phyloP scores from a whole-genome alignment of 352 stramenopile species.

The Phytopythium vexans region DNA sequence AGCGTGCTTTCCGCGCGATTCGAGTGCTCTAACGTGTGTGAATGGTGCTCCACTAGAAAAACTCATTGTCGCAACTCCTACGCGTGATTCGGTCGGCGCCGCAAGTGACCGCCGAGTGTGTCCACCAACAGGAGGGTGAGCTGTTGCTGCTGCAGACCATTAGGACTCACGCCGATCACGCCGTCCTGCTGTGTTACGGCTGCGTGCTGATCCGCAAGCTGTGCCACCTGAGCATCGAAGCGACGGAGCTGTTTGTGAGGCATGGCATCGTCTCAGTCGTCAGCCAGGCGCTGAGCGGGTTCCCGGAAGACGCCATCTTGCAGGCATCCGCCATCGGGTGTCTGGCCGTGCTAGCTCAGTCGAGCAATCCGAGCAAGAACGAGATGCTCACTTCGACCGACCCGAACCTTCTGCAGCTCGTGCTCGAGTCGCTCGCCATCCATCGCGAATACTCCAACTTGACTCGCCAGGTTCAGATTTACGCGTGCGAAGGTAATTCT shows the following conservation, averaged over 20 bases:
- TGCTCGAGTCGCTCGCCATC: constrained; percentile 43
- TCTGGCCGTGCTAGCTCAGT: constrained; percentile 54
- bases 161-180: constrained; percentile 47
- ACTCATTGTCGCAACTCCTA: constrained; percentile 52
- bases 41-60: constrained; percentile 50
- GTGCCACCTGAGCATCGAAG: constrained; percentile 64
- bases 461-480: constrained; percentile 77
- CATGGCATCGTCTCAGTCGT: constrained; percentile 51
- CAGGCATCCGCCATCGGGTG: constrained; percentile 64
- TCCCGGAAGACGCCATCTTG: constrained; percentile 65
- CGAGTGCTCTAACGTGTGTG: not conserved
- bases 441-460: constrained; percentile 71
- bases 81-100: constrained; percentile 57
- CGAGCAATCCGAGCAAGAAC: constrained; percentile 55
- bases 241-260: constrained; percentile 58
- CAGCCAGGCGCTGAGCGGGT: constrained; percentile 40
- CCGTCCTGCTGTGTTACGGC: constrained; percentile 73
- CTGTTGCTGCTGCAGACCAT: constrained; percentile 54
- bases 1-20: not conserved
- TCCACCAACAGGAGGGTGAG: constrained; percentile 59
- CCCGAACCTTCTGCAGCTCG: constrained; percentile 34
- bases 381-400: constrained; percentile 45
- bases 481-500: constrained; percentile 64
- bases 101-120: constrained; percentile 63
- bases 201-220: constrained; percentile 75